Percentiles rank a stretch among this genome's conserved stretches.
Conservation (phyloP, 2,329 filamentous ascomycete species). For the Hirsutella minnesotensis region DNA sequence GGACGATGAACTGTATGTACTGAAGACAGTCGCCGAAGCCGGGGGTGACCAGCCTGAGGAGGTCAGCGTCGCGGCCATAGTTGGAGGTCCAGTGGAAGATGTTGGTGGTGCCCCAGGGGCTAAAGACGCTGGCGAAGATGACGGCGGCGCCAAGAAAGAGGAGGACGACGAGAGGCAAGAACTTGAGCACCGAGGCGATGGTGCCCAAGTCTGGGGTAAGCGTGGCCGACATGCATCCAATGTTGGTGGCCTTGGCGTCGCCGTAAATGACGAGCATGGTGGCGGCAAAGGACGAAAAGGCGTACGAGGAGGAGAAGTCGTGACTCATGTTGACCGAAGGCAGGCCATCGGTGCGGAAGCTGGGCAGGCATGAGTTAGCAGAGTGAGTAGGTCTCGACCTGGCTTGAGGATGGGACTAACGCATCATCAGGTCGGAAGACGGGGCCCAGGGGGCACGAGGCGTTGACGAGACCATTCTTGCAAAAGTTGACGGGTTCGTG, state of each 20-base stretch:
- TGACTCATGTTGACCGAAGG: constrained; percentile 65
- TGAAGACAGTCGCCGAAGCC: constrained; percentile 95
- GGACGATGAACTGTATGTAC: constrained; percentile 84
- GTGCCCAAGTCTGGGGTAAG: constrained; percentile 74
- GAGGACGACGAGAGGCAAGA: constrained; percentile 67
- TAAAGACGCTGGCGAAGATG: constrained; percentile 72
- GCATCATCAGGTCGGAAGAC: not conserved
- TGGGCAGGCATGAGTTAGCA: too few relatives aligned
- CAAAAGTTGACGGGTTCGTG: constrained; percentile 53
- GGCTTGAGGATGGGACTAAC: constrained; percentile 41
- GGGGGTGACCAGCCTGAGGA: constrained; percentile 83
- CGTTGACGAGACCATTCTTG: constrained; percentile 42
- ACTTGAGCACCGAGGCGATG: constrained; percentile 58
- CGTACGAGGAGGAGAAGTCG: constrained; percentile 70
- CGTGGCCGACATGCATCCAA: constrained; percentile 72
- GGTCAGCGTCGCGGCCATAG: constrained; percentile 85
- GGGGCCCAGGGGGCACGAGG: constrained; percentile 62
- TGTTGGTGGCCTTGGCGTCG: constrained; percentile 45
- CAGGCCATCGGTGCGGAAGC: constrained; percentile 32
- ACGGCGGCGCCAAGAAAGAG: constrained; percentile 74
- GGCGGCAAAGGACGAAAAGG: constrained; percentile 70
- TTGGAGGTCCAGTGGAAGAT: constrained; percentile 97
- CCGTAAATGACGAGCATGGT: constrained; percentile 68
- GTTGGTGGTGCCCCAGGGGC: constrained; percentile 86
- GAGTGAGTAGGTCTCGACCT: not conserved